phyloP scores from a whole-genome alignment of 2,329 filamentous ascomycete genomes.

The Colletotrichum somersetense region DNA sequence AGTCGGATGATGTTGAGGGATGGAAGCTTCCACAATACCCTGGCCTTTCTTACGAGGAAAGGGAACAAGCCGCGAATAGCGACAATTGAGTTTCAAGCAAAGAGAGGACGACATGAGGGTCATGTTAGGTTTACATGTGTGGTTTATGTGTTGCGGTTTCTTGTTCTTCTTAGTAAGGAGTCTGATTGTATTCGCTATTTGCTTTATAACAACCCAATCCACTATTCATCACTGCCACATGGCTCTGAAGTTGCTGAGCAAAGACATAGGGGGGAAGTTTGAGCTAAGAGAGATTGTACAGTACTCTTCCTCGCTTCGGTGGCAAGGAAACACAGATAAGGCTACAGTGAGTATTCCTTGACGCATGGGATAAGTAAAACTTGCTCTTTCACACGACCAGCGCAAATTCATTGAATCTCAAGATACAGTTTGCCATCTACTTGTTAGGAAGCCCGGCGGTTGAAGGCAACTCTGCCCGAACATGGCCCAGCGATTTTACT shows the following conservation, averaged over 20 bases:
- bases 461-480: background rate
- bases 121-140: too few species aligned
- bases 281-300: background rate
- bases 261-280: too few species aligned
- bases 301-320: background rate
- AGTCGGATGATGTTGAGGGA: conserved; percentile 31
- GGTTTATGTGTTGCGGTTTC: background rate
- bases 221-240: background rate
- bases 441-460: background rate
- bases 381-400: too few species aligned
- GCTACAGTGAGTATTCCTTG: background rate
- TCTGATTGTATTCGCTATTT: too few species aligned
- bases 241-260: background rate
- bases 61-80: background rate
- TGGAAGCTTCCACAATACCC: conserved; percentile 35
- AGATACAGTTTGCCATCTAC: background rate
- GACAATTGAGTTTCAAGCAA: background rate
- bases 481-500: background rate
- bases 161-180: background rate
- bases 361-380: background rate
- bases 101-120: too few species aligned
- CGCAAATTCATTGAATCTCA: too few species aligned
- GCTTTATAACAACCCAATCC: background rate
- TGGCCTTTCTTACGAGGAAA: background rate
- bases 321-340: background rate